These are phyloP conservation scores for Boletus patriciae DNA, from an alignment of 768 basidiomycete genomes.

Conservation along the genomic window DNA sequence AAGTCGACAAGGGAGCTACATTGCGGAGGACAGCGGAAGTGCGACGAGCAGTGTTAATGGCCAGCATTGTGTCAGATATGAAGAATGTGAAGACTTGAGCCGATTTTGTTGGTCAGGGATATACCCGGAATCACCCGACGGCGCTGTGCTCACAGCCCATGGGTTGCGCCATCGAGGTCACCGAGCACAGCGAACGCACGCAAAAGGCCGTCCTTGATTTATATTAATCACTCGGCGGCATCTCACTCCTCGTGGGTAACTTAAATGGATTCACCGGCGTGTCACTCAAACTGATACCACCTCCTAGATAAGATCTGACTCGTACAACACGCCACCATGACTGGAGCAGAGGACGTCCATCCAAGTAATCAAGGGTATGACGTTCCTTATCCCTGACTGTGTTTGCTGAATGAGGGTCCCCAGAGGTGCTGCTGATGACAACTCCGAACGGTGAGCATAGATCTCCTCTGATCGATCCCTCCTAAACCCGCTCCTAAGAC, in stretches of 20 bases:
- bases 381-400: neutral
- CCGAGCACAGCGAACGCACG: neutral
- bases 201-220: neutral
- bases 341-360: neutral
- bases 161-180: neutral
- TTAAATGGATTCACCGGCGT: slow-evolving; percentile 10
- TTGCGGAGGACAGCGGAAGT: slow-evolving; percentile 40
- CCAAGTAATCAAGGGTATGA: slow-evolving; percentile 8
- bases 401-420: neutral
- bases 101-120: neutral
- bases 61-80: slow-evolving; percentile 34
- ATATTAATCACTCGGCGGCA: neutral
- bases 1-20: slow-evolving; percentile 59
- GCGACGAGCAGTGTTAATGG: slow-evolving; percentile 50
- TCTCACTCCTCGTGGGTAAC: slow-evolving; percentile 2
- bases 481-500: slow-evolving; percentile 14
- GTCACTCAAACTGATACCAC: neutral
- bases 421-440: slow-evolving; percentile 13
- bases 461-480: neutral
- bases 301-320: slow-evolving; percentile 23
- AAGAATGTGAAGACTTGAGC: neutral
- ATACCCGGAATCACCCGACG: slow-evolving; percentile 20
- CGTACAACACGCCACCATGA: slow-evolving; percentile 16
- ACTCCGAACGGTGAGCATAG: slow-evolving; percentile 11
- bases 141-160: neutral